Evolutionary conservation across 169 alveolate genomes (phyloP), one percentile per base, ranked within the genome.

Genomic region (Besnoitia besnoiti): DNA sequence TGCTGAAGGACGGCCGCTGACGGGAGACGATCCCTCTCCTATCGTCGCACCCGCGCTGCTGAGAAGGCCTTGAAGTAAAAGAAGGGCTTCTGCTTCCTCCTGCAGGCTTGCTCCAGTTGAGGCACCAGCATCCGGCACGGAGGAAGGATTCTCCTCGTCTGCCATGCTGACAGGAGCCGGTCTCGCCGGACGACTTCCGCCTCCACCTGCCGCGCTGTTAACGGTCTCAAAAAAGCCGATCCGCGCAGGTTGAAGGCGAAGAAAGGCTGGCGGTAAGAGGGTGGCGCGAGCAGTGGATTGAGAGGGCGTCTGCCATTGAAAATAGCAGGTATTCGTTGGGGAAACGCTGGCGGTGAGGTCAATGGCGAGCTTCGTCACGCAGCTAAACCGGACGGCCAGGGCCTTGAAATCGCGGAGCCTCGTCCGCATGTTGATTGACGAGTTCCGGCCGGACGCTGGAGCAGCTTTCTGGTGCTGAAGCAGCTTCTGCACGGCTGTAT

Each of bases 331-430:
- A 33, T 21, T 73, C 33, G 73, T 55, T 21, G 73, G 73, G 35
- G 73, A 3, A 73, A 33, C 12, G 33, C 16, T 39, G 46, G 33
- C 8, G 4, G 84, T 73, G 46, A 73, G 84, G 46, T 73, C 84
- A 10, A 73, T 33, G 16, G 84, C 84, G 84, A 73, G 84, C 33
- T 73, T 73, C 19, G 84, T 73, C 3, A 73, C 84, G 19, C 84
- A 39, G 49, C 0, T 73, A 44, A 73, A 73, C n/a, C 84, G 84
- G 49, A 24, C 19, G 49, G 33, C 33, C 2, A 73, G 44, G 19
- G 46, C 33, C 49, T 73, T 73, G 49, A 73, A 73, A 73, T 39
- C 84, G 7, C 46, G 24, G 7, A 73, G 42, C 46, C 46, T 24
- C 49, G 84, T 21, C 46, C 46, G 84, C 16, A 37, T 33, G 24